These are phyloP conservation scores for Arthrobotrys pseudoclavata DNA, from an alignment of 2,329 filamentous ascomycete genomes.

Conservation along the genomic window DNA sequence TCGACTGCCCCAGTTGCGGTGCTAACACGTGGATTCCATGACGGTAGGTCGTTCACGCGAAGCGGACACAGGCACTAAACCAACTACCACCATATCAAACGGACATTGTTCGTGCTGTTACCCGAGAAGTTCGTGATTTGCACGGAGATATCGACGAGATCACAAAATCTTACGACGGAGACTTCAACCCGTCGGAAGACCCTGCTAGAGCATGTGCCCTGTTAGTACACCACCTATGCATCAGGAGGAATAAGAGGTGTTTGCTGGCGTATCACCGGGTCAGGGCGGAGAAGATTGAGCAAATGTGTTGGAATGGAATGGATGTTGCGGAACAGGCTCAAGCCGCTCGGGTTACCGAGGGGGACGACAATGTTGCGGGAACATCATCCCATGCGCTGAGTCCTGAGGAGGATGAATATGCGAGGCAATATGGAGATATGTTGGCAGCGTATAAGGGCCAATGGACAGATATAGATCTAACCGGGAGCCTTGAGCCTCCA, in stretches of 20 bases:
- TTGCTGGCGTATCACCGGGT: slow-evolving; percentile 93
- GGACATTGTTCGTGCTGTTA: slow-evolving; percentile 87
- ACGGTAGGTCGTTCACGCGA: slow-evolving; percentile 88
- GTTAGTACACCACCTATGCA: slow-evolving; percentile 92
- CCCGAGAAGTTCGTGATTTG: slow-evolving; percentile 91
- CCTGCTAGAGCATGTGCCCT: slow-evolving; percentile 88
- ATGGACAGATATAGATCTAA: slow-evolving; percentile 97
- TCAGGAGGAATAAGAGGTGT: slow-evolving; percentile 96
- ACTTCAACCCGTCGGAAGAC: slow-evolving; percentile 86
- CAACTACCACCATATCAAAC: slow-evolving; percentile 93
- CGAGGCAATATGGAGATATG: slow-evolving; percentile 89
- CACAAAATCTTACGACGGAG: slow-evolving; percentile 84
- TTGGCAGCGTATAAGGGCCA: slow-evolving; percentile 97
- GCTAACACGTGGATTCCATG: slow-evolving; percentile 11
- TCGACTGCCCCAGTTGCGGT: neutral
- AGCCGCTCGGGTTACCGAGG: slow-evolving; percentile 67
- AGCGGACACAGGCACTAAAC: slow-evolving; percentile 87
- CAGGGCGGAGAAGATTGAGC: slow-evolving; percentile 89
- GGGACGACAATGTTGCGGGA: slow-evolving; percentile 72
- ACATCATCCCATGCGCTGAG: slow-evolving; percentile 81
- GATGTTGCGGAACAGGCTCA: slow-evolving; percentile 78
- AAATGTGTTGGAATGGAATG: slow-evolving; percentile 90
- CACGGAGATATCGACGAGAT: slow-evolving; percentile 85
- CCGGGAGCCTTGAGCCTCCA: slow-evolving; percentile 93
- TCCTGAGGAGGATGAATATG: slow-evolving; percentile 96